Base-by-base conservation (phyloP, 2,329 filamentous ascomycete species). In the Aspergillus transmontanensis region DNA sequence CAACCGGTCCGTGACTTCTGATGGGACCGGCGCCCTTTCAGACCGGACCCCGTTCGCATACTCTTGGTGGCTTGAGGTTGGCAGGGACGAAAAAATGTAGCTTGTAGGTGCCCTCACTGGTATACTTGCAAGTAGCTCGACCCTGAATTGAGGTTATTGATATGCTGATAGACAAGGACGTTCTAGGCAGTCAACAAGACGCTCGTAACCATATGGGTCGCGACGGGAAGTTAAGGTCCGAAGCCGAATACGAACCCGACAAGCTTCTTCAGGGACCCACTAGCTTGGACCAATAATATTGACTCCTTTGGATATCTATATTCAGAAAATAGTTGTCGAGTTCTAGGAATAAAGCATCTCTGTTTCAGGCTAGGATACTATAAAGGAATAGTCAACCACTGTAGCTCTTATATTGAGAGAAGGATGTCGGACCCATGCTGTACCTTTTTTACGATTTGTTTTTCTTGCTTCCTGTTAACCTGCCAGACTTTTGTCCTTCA, bases 1-100 rank as follows among this genome's bases (percentile, higher is more conserved):
- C 73, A 75, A 2, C 73, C 72, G 14, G 58, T 57, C 12, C 67
- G 66, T 21, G 73, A 74, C 54, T 75, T 75, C 11, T 61, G 66
- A 58, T 75, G 73, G 10, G 69, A 65, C 9, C 51, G 51, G 4
- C 51, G 51, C 21, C 51, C 51, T 34, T 53, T 32, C 26, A 53
- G n/a, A 10, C 6, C n/a, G 19, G 50, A 53, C 23, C 48, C 16
- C 11, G 48, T 19, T 26, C n/a, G 28, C 48, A 51, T 51, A 6
- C 7, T 51, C 14, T 26, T 51, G 19, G 26, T 9, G 9, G 10
- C 43, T 46, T 23, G 4, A 11, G 11, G 1, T 21, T 46, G 10
- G 41, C 12, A 9, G 43, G 21, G 11, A 23, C n/a, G 0, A 6
- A 1, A 7, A 7, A 3, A 7, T 1, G 6, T 4, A 41, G 19